Percentiles rank a stretch among this genome's conserved stretches.
Conservation (phyloP, 164 flowering plant species). For the Amborella trichopoda region DNA sequence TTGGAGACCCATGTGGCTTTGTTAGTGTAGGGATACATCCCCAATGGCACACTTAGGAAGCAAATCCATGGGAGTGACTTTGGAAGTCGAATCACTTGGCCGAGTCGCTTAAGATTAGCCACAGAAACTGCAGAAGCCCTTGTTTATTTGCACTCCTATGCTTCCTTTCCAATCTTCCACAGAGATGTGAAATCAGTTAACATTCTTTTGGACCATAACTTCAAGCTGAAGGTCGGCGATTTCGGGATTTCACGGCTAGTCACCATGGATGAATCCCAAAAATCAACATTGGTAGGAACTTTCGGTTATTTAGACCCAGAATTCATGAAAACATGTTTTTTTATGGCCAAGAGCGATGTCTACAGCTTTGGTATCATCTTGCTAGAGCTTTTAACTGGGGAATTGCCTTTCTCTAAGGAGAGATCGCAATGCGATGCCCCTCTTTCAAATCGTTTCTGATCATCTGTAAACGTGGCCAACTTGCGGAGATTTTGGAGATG, state of each 20-base stretch:
- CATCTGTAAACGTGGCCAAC: slow-evolving; percentile 18
- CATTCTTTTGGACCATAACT: slow-evolving; percentile 45
- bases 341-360: slow-evolving; percentile 69
- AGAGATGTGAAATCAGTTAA: slow-evolving; percentile 63
- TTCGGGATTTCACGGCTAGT: slow-evolving; percentile 60
- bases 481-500: slow-evolving; percentile 29
- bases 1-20: slow-evolving; percentile 49
- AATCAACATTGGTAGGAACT: slow-evolving; percentile 68
- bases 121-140: slow-evolving; percentile 54
- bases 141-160: slow-evolving; percentile 55
- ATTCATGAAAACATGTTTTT: slow-evolving; percentile 45
- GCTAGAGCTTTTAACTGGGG: slow-evolving; percentile 53
- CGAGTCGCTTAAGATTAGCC: slow-evolving; percentile 36
- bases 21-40: slow-evolving; percentile 55
- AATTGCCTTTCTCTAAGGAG: slow-evolving; percentile 44
- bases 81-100: slow-evolving; percentile 25
- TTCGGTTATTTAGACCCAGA: slow-evolving; percentile 70
- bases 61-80: slow-evolving; percentile 31
- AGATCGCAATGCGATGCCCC: slow-evolving; percentile 33
- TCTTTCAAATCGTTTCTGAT: slow-evolving; percentile 37
- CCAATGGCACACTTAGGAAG: slow-evolving; percentile 52
- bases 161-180: slow-evolving; percentile 49
- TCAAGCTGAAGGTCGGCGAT: slow-evolving; percentile 55
- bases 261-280: slow-evolving; percentile 47
- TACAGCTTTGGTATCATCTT: slow-evolving; percentile 64